Percentiles rank a stretch among this genome's conserved stretches.
These are phyloP conservation scores for Rhizophagus sp. DNA, from an alignment of 192 early-diverging fungal genomes.

Conservation along the genomic window DNA sequence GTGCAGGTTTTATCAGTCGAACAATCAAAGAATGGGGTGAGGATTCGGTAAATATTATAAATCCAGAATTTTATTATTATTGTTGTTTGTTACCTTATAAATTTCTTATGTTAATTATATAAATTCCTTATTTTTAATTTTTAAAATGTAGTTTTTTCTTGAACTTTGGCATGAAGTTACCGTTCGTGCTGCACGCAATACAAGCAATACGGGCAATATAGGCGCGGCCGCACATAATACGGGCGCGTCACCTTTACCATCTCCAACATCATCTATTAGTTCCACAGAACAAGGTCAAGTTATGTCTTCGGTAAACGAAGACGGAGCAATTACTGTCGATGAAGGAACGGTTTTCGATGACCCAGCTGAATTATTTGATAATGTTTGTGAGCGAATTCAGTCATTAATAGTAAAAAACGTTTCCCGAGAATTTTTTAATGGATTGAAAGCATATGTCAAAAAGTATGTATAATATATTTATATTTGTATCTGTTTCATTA, in stretches of 20 bases:
- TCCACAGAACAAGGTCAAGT: slow-evolving; percentile 29
- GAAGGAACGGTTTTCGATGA: slow-evolving; percentile 51
- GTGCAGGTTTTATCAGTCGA: slow-evolving; percentile 44
- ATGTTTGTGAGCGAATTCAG: slow-evolving; percentile 43
- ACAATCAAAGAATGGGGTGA: slow-evolving; percentile 54
- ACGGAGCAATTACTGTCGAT: slow-evolving; percentile 29
- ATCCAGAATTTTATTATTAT: no score
- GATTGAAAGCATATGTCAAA: slow-evolving; percentile 45
- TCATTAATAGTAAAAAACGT: slow-evolving; percentile 46
- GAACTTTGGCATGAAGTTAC: slow-evolving; percentile 48
- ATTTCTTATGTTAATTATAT: not conserved
- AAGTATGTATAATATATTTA: slow-evolving; percentile 37
- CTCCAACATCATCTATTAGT: slow-evolving; percentile 11
- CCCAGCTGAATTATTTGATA: slow-evolving; percentile 37
- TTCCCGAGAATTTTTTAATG: slow-evolving; percentile 46
- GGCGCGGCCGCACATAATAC: slow-evolving; percentile 1
- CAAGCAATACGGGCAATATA: not conserved
- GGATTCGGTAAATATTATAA: slow-evolving; percentile 47
- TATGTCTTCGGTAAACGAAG: slow-evolving; percentile 30
- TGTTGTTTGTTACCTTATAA: not conserved
- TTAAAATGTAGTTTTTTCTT: slow-evolving; percentile 51
- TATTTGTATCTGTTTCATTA: not conserved
- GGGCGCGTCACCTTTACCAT: slow-evolving; percentile 18
- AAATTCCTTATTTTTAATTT: not conserved
- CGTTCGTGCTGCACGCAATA: slow-evolving; percentile 24